Base-by-base conservation (phyloP, 108 stramenopile species). In the Skeletonema potamos region DNA sequence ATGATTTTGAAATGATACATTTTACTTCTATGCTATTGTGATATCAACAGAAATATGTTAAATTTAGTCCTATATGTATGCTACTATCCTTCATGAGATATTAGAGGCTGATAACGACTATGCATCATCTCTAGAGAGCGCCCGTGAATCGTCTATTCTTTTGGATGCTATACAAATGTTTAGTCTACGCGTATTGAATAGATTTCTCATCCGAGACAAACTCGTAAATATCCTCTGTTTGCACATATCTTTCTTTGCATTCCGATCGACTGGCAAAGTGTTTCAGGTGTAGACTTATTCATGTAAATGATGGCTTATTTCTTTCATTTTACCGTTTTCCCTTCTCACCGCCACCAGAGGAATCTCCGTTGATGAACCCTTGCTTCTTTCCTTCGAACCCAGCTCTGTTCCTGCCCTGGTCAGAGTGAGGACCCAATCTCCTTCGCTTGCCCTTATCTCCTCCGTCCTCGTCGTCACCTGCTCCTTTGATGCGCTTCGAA, bases 361-460 rank as follows among this genome's bases (percentile, higher is more conserved):
- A 64, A 63, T 71, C 68, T 37, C 81, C 84, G 67, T 94, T 94
- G 57, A 94, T 80, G 69, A 92, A 94, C 26, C 81, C 89, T 57
- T 84, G 83, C 48, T 90, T 89, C 75, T 84, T 84, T 32, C 93
- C 93, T 64, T 94, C 93, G 68, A 94, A 94, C n/a, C 93, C 93
- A 24, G 91, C 85, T 7, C 93, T 81, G 64, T 82, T 81, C 27
- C 68, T 72, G 8, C 82, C 79, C 30, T 74, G 73, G 4, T 43
- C 46, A 27, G 80, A 66, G 73, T 80, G 65, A 57, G 84, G 83
- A 32, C 74, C 80, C 28, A 72, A 18, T 41, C 74, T 79, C 59
- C 51, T 72, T 67, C 76, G 70, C 68, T 73, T 87, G 68, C 44
- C 46, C 37, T 29, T 64, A n/a, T 37, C 58, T 20, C 37, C 74